A percentile compares a stretch with the other conserved stretches of the same genome.
Evolutionary conservation across 192 early-diverging fungal species (phyloP).

Genomic region (Phycomyces nitens): DNA sequence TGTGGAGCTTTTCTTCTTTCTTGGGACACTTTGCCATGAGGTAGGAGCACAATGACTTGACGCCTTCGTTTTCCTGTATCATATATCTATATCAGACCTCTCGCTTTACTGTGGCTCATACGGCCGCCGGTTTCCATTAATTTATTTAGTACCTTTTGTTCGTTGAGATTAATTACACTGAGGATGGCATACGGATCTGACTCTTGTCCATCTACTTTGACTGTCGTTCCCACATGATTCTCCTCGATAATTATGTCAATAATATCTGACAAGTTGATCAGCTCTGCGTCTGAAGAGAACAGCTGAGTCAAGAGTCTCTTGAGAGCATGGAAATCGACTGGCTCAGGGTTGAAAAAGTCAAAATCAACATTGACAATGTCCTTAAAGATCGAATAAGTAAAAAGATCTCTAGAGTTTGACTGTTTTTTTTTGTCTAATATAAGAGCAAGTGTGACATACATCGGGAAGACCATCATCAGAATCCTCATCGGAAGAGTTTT

Average conservation of each 20-base stretch:
- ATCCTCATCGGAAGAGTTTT: constrained; percentile 11
- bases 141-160: constrained; percentile 44
- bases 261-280: constrained; percentile 72
- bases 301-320: constrained; percentile 80
- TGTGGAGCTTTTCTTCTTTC: constrained; percentile 37
- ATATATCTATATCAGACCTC: background rate
- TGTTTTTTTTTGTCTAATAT: background rate
- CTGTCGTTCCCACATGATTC: constrained; percentile 75
- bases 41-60: constrained; percentile 58
- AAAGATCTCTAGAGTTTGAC: background rate
- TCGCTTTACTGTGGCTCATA: too few relatives aligned
- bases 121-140: too few relatives aligned
- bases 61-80: constrained; percentile 41
- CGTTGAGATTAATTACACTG: constrained; percentile 69
- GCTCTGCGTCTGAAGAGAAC: constrained; percentile 77
- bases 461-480: constrained; percentile 24
- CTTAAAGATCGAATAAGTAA: constrained; percentile 20
- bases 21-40: constrained; percentile 60
- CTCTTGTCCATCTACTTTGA: constrained; percentile 80
- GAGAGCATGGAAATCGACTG: constrained; percentile 86
- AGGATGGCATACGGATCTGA: constrained; percentile 87
- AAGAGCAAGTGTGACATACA: background rate
- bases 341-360: constrained; percentile 91
- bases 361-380: constrained; percentile 86
- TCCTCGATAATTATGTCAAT: constrained; percentile 79